Conservation (phyloP, 2,329 filamentous ascomycete genomes). For the Cladobotryum mycophilum region DNA sequence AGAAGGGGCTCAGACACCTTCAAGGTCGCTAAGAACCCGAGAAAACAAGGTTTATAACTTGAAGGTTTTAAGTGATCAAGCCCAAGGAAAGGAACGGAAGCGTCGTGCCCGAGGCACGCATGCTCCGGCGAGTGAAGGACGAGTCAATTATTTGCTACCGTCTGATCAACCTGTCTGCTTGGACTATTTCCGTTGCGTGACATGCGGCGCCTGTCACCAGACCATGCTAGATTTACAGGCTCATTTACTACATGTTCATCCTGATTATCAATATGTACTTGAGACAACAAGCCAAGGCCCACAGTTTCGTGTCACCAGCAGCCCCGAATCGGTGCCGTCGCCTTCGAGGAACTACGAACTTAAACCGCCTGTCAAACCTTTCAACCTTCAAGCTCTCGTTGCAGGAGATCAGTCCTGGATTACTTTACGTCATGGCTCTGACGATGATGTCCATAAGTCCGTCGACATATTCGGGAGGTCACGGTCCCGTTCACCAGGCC, state of each 20-base stretch:
- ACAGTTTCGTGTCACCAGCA: conserved; percentile 34
- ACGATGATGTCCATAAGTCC: conserved; percentile 22
- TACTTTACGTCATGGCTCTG: conserved; percentile 34
- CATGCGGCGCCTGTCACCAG: conserved; percentile 42
- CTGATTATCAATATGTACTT: conserved; percentile 38
- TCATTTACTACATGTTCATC: conserved; percentile 42
- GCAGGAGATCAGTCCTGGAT: conserved; percentile 42
- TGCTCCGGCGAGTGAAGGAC: conserved; percentile 30
- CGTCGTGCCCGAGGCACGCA: conserved; percentile 25
- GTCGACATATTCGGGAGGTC: conserved; percentile 18
- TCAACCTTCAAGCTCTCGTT: conserved; percentile 39
- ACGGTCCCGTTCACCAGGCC: conserved; percentile 19
- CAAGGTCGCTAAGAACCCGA: conserved; percentile 43
- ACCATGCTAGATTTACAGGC: conserved; percentile 42
- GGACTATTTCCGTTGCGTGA: conserved; percentile 45
- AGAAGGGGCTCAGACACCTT: conserved; percentile 45
- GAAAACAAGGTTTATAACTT: conserved; percentile 52
- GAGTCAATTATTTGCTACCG: conserved; percentile 40
- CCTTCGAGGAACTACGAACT: conserved; percentile 37
- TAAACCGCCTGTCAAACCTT: conserved; percentile 34
- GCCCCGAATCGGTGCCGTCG: conserved; percentile 21
- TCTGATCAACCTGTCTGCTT: conserved; percentile 39
- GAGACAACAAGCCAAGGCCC: conserved; percentile 31
- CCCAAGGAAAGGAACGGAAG: conserved; percentile 46
- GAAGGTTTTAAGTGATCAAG: conserved; percentile 52